phyloP scores from a whole-genome alignment of 176 grass and related monocot genomes.

The Paspalum notatum region DNA sequence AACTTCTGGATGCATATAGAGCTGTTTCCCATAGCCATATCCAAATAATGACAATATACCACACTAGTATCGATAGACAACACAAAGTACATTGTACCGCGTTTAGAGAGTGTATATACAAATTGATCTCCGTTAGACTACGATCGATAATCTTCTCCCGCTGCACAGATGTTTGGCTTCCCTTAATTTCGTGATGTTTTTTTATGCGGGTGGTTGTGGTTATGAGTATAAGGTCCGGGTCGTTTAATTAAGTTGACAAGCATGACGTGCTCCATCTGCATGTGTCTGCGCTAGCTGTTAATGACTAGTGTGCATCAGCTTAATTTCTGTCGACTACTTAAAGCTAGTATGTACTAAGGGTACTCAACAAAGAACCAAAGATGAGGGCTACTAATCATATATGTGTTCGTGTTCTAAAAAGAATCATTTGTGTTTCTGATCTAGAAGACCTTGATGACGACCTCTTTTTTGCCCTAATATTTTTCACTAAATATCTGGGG shows the following conservation, averaged over 20 bases:
- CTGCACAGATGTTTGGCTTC: constrained; percentile 3
- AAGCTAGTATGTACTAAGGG: not conserved
- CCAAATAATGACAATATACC: too few relatives aligned
- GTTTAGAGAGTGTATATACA: not conserved
- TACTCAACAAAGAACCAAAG: not conserved
- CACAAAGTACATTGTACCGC: not conserved
- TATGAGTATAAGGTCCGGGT: constrained; percentile 22
- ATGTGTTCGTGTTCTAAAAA: not conserved
- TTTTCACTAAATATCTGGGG: not conserved
- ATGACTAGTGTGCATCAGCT: not conserved
- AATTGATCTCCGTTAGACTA: not conserved
- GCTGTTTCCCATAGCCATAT: not conserved
- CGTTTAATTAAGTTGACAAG: not conserved
- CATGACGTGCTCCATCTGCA: not conserved
- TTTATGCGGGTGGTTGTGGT: not conserved
- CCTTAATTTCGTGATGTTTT: constrained; percentile 13
- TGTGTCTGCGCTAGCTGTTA: constrained; percentile 31
- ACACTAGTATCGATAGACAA: too few relatives aligned
- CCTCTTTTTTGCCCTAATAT: not conserved
- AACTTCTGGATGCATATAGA: not conserved
- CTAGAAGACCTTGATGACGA: not conserved
- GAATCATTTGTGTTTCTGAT: not conserved
- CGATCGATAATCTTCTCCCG: not conserved
- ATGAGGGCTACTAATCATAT: constrained; percentile 5
- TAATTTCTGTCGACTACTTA: not conserved